phyloP scores from a whole-genome alignment of 805 yeast genomes.

The Candida easanensis region DNA sequence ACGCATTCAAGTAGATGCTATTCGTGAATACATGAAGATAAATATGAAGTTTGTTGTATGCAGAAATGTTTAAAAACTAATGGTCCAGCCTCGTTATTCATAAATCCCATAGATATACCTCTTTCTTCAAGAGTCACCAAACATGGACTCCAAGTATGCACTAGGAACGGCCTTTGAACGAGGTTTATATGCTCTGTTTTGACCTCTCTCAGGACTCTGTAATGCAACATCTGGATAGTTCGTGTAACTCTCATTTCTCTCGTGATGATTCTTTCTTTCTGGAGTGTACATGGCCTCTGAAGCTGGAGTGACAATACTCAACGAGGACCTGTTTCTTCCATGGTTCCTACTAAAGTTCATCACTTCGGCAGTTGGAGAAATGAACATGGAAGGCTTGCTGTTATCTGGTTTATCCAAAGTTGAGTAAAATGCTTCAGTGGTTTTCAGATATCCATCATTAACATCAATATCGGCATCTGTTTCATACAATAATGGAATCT shows the following conservation, averaged over 20 bases:
- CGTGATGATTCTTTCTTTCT: conserved; percentile 12
- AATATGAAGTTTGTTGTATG: no score
- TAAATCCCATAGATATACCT: no score
- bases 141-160: conserved; percentile 48
- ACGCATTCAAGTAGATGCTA: no score
- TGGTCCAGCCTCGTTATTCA: no score
- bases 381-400: conserved; percentile 47
- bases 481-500: conserved; percentile 22
- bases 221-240: conserved; percentile 14
- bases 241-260: conserved; percentile 15
- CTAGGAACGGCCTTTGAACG: conserved; percentile 38
- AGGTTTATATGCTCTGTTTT: conserved; percentile 16
- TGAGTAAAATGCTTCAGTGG: conserved; percentile 19
- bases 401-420: conserved; percentile 24
- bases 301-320: conserved; percentile 30
- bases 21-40: no score
- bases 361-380: conserved; percentile 79
- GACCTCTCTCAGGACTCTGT: conserved; percentile 21
- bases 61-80: no score
- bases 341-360: conserved; percentile 41
- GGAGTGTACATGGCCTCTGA: conserved; percentile 1
- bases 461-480: conserved; percentile 12
- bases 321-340: conserved; percentile 22
- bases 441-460: conserved; percentile 10
- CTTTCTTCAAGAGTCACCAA: conserved; percentile 26